Evolutionary conservation across 345 rosid genomes (phyloP).

Genomic region (Hibiscus tridactylites): DNA sequence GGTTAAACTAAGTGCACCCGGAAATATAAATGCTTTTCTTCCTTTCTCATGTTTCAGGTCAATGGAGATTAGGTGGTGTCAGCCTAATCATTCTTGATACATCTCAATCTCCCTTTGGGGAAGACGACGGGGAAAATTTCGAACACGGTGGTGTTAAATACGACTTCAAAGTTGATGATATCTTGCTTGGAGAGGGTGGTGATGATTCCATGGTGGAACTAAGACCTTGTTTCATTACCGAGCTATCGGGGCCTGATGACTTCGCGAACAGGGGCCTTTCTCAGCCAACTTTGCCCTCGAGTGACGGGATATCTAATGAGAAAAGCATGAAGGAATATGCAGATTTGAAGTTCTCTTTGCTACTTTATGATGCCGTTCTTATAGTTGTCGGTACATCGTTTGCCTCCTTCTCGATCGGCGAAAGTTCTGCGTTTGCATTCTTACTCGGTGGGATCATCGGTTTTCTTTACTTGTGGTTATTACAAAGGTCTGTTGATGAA

Average conservation of each 20-base stretch:
- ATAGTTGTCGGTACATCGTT: constrained; percentile 38
- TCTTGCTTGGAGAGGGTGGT: constrained; percentile 65
- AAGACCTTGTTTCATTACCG: constrained; percentile 36
- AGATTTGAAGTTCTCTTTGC: constrained; percentile 66
- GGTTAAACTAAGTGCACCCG: not conserved
- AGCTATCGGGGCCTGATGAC: constrained; percentile 32
- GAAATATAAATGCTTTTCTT: not conserved
- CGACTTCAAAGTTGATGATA: constrained; percentile 55
- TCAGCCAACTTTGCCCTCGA: constrained; percentile 17
- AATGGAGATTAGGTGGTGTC: constrained; percentile 71
- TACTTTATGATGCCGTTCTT: constrained; percentile 43
- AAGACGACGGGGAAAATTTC: constrained; percentile 12
- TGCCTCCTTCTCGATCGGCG: constrained; percentile 33
- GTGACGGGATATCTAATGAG: constrained; percentile 31
- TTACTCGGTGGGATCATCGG: constrained; percentile 64
- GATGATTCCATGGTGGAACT: constrained; percentile 67
- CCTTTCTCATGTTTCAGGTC: constrained; percentile 48
- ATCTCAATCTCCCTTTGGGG: constrained; percentile 19
- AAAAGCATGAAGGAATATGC: constrained; percentile 83
- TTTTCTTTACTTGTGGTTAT: constrained; percentile 49
- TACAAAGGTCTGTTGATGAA: constrained; percentile 75
- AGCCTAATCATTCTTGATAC: constrained; percentile 32
- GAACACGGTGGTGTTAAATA: constrained; percentile 27
- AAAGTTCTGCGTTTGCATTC: constrained; percentile 55
- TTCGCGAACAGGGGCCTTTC: constrained; percentile 17